phyloP scores from a whole-genome alignment of 495 filamentous ascomycete genomes.

The Hypoxylon perforatum region DNA sequence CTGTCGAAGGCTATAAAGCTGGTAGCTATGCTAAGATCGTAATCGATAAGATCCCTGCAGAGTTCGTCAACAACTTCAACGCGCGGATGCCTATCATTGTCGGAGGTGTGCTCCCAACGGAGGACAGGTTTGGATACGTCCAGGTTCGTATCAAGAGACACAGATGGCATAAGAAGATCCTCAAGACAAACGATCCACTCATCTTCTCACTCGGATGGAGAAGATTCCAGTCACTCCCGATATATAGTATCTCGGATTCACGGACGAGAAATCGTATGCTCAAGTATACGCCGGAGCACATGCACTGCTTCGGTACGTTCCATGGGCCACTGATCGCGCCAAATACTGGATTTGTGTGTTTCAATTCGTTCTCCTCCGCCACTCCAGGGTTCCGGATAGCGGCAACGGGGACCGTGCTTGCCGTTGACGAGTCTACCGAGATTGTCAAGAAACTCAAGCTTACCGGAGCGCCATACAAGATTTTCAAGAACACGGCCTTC shows the following conservation, averaged over 20 bases:
- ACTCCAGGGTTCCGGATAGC: constrained; percentile 93
- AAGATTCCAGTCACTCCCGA: constrained; percentile 88
- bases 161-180: constrained; percentile 98
- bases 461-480: constrained; percentile 90
- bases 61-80: constrained; percentile 90
- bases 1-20: constrained; percentile 91
- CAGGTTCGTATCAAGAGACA: constrained; percentile 97
- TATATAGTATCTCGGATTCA: constrained; percentile 94
- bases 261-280: constrained; percentile 95
- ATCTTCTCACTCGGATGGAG: constrained; percentile 99
- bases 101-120: constrained; percentile 88
- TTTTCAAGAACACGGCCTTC: constrained; percentile 99
- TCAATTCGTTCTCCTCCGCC: constrained; percentile 89
- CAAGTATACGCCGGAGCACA: constrained; percentile 97
- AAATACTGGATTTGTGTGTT: constrained; percentile 93
- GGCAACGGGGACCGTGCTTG: constrained; percentile 90
- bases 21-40: constrained; percentile 93
- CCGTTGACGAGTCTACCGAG: constrained; percentile 91
- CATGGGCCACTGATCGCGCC: constrained; percentile 94
- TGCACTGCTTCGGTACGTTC: constrained; percentile 97
- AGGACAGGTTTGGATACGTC: constrained; percentile 94
- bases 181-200: constrained; percentile 96
- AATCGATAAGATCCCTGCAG: constrained; percentile 85
- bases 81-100: constrained; percentile 87
- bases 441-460: constrained; percentile 99